These are phyloP conservation scores for Phytophthora pseudosyringae DNA, from an alignment of 352 stramenopile species.

Conservation along the genomic window DNA sequence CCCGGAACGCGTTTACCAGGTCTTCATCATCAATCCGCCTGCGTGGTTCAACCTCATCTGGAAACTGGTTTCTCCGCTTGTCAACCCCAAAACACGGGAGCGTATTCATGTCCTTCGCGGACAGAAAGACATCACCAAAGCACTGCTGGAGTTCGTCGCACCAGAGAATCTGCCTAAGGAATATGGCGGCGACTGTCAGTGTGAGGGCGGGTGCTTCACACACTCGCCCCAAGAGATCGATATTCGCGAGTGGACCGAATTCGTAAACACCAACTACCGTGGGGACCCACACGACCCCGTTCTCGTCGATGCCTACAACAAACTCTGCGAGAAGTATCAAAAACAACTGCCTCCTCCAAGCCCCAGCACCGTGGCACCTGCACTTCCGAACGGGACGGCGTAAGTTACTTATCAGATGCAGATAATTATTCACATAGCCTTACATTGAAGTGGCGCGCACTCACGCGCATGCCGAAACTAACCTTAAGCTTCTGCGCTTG, in stretches of 20 bases:
- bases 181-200: slow-evolving; percentile 68
- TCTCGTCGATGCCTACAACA: slow-evolving; percentile 46
- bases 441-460: slow-evolving; percentile 25
- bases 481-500: slow-evolving; percentile 15
- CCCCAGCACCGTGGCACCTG: slow-evolving; percentile 1
- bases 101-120: slow-evolving; percentile 70
- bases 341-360: slow-evolving; percentile 40
- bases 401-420: slow-evolving; percentile 6
- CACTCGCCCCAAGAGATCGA: slow-evolving; percentile 75
- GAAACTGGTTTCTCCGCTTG: slow-evolving; percentile 74
- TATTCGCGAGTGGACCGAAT: slow-evolving; percentile 64
- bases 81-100: slow-evolving; percentile 78
- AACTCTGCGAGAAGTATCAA: slow-evolving; percentile 56
- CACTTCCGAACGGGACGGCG: slow-evolving; percentile 15
- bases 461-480: slow-evolving; percentile 10
- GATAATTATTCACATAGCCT: slow-evolving; percentile 39
- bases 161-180: slow-evolving; percentile 68
- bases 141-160: slow-evolving; percentile 70
- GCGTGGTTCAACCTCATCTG: slow-evolving; percentile 84
- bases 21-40: slow-evolving; percentile 79
- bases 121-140: slow-evolving; percentile 76
- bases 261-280: slow-evolving; percentile 52
- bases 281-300: slow-evolving; percentile 36
- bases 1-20: slow-evolving; percentile 71
- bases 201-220: slow-evolving; percentile 62